Evolutionary conservation across 306 rosid genomes (phyloP).

Genomic region (Trichosanthes truncata): DNA sequence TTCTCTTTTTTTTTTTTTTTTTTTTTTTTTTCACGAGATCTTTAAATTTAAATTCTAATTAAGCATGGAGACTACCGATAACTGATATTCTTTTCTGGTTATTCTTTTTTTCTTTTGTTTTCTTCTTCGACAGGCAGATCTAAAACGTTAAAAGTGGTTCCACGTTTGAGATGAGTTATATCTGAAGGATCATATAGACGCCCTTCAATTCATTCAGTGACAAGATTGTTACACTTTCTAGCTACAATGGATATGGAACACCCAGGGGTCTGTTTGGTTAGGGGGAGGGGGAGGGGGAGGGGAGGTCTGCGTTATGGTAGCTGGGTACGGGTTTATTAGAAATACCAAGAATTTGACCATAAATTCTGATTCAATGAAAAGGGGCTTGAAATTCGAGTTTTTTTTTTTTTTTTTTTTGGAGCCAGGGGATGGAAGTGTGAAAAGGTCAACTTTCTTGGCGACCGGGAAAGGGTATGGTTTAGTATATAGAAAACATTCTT

Average conservation of each 20-base stretch:
- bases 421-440: not conserved
- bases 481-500: not conserved
- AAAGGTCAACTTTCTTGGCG: not conserved
- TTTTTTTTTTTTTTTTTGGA: not conserved
- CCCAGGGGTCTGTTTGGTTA: not conserved
- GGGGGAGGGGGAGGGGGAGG: not conserved
- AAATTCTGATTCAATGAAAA: not conserved
- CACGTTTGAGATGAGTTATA: slow-evolving; percentile 14
- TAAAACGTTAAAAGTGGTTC: slow-evolving; percentile 26
- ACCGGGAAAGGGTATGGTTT: not conserved
- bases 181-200: slow-evolving; percentile 4
- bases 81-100: slow-evolving; percentile 21
- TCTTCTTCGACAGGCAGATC: slow-evolving; percentile 22
- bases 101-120: slow-evolving; percentile 18
- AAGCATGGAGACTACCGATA: slow-evolving; percentile 18
- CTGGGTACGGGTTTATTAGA: not conserved
- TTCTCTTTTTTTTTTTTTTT: no score
- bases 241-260: slow-evolving; percentile 9
- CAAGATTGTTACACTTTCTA: slow-evolving; percentile 5
- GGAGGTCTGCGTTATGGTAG: not conserved
- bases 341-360: not conserved
- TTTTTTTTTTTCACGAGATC: not conserved
- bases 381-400: not conserved
- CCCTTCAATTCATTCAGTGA: slow-evolving; percentile 13
- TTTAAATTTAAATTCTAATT: not conserved